A percentile compares a stretch with the other conserved stretches of the same genome.
These are phyloP conservation scores for Ceratocystis papillata DNA, from an alignment of 2,329 filamentous ascomycete genomes.

Conservation along the genomic window DNA sequence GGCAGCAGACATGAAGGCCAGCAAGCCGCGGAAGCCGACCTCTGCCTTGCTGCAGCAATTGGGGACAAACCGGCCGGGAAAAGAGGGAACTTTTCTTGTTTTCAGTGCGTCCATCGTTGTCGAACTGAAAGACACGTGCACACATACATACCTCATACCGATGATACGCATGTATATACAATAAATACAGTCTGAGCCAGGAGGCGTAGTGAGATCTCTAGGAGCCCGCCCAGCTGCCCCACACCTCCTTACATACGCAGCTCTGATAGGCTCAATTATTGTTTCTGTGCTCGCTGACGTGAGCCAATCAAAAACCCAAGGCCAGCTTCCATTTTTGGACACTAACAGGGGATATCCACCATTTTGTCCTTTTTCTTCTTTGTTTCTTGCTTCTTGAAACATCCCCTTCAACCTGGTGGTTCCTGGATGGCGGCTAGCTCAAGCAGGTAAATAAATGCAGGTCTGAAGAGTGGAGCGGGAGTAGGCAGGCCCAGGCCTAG, in stretches of 20 bases:
- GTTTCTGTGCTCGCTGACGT: neutral
- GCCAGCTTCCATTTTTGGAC: constrained; percentile 20
- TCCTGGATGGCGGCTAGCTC: neutral
- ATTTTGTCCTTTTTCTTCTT: neutral
- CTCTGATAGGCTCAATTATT: neutral
- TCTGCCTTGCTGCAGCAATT: too few relatives aligned
- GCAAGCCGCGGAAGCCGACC: too few relatives aligned
- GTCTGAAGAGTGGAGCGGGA: neutral
- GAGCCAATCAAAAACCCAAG: constrained; percentile 18
- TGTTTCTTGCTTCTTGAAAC: constrained; percentile 5
- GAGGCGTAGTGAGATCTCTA: neutral
- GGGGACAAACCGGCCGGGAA: too few relatives aligned
- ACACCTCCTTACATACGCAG: too few relatives aligned
- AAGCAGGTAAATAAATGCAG: neutral
- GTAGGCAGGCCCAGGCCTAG: neutral
- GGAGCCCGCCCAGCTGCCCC: neutral
- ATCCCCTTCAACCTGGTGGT: neutral
- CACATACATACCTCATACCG: neutral
- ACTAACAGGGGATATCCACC: neutral
- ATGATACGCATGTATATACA: neutral
- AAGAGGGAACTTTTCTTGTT: too few relatives aligned
- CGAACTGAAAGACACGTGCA: too few relatives aligned
- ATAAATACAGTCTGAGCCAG: neutral
- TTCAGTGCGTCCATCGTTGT: too few relatives aligned
- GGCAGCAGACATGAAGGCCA: too few relatives aligned